These are phyloP conservation scores for Phaeosphaeriaceae sp. DNA, from an alignment of 2,329 filamentous ascomycete genomes.

Conservation along the genomic window DNA sequence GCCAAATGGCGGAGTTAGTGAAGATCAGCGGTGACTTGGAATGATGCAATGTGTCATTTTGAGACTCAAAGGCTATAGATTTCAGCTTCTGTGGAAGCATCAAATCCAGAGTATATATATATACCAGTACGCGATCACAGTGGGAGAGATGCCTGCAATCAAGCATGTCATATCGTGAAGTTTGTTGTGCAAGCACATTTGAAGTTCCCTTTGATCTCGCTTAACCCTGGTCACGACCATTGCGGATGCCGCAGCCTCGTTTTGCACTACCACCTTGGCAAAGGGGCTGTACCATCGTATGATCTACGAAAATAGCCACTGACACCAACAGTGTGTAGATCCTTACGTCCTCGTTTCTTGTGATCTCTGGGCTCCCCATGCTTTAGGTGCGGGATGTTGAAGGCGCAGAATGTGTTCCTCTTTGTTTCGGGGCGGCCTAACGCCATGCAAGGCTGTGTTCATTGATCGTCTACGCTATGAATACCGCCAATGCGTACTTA, in stretches of 20 bases:
- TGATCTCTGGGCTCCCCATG: background rate
- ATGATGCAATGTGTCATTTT: background rate
- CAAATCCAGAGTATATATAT: background rate
- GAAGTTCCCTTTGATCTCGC: background rate
- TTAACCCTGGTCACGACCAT: background rate
- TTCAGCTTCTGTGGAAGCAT: background rate
- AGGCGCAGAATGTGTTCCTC: background rate
- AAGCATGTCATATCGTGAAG: background rate
- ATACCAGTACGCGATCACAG: background rate
- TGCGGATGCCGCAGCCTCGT: constrained; percentile 1
- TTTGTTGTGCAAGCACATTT: background rate
- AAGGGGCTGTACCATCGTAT: constrained; percentile 7
- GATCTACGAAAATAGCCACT: background rate
- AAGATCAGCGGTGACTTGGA: background rate
- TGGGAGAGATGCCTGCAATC: background rate
- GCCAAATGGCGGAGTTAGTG: background rate
- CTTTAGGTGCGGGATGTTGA: background rate
- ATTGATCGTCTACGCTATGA: background rate
- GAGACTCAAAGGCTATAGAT: background rate
- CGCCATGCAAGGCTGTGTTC: constrained; percentile 8
- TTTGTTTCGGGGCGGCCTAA: constrained; percentile 1
- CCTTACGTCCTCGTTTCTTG: background rate
- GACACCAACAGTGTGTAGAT: background rate
- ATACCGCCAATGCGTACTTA: background rate
- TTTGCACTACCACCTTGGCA: constrained; percentile 3